Conservation (phyloP, 2,329 filamentous ascomycete genomes). For the Trichoderma hamatum region DNA sequence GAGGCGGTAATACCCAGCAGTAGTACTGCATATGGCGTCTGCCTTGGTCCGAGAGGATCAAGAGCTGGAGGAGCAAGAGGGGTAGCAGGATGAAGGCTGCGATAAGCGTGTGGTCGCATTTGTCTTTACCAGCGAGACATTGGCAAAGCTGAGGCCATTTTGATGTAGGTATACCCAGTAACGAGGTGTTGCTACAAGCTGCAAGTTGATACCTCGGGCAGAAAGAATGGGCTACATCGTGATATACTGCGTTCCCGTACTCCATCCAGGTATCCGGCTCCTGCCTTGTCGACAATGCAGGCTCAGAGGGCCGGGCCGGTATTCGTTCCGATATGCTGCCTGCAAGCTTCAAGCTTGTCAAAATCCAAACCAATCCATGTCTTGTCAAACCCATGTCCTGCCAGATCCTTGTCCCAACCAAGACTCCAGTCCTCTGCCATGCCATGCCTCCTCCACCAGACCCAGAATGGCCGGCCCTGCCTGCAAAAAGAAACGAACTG, state of each 20-base stretch:
- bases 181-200: neutral
- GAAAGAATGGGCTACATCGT: neutral
- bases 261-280: neutral
- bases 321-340: slow-evolving; percentile 23
- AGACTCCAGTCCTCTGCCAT: neutral
- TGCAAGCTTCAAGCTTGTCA: slow-evolving; percentile 2
- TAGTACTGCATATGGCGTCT: neutral
- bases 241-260: neutral
- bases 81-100: neutral
- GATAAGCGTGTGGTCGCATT: neutral
- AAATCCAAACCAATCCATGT: neutral
- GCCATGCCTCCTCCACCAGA: neutral
- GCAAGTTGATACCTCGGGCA: neutral
- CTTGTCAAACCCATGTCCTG: neutral
- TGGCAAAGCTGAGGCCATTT: neutral
- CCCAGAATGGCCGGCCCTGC: neutral
- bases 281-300: neutral
- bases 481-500: slow-evolving; percentile 1
- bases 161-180: neutral
- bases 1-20: neutral
- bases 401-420: neutral
- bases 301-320: slow-evolving; percentile 19
- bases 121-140: neutral
- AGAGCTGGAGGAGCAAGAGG: neutral
- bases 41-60: neutral